phyloP scores from a whole-genome alignment of 2,329 filamentous ascomycete species.

The Ophiostoma angusticollis region DNA sequence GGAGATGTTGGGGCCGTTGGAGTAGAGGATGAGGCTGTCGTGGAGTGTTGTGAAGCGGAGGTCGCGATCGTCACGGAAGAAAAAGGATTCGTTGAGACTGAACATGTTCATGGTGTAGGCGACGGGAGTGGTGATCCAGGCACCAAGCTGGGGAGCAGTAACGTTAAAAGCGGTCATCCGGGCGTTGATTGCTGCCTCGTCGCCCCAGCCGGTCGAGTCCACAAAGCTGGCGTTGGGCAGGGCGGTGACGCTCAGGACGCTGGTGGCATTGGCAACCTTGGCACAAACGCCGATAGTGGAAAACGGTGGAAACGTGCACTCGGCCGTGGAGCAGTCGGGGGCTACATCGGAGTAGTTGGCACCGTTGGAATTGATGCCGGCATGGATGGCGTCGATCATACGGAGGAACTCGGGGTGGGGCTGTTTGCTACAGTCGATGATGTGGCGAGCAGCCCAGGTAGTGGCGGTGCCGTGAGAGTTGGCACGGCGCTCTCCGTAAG shows the following conservation, averaged over 20 bases:
- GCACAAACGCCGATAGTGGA: conserved; percentile 1
- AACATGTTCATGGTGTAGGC: too few relatives aligned
- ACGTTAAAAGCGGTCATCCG: too few relatives aligned
- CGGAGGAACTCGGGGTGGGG: conserved; percentile 1
- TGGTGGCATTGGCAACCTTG: neutral
- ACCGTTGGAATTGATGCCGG: neutral
- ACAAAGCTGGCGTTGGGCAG: conserved; percentile 1
- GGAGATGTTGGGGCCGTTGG: conserved; percentile 5
- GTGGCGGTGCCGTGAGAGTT: neutral
- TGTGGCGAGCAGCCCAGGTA: neutral
- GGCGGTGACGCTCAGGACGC: conserved; percentile 1
- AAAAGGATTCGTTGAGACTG: neutral
- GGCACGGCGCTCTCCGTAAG: conserved; percentile 10
- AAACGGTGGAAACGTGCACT: conserved; percentile 2
- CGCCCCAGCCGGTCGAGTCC: conserved; percentile 2
- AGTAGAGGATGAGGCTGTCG: neutral
- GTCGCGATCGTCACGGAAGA: neutral
- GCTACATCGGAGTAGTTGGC: too few relatives aligned
- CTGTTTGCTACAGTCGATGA: conserved; percentile 1
- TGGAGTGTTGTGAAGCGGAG: neutral
- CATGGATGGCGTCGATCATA: conserved; percentile 1
- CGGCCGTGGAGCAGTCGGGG: too few relatives aligned
- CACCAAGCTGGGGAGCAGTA: too few relatives aligned
- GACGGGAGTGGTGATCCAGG: too few relatives aligned
- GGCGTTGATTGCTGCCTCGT: too few relatives aligned